Conservation (phyloP, 2,329 filamentous ascomycete species). For the Trichoderma aggressivum region DNA sequence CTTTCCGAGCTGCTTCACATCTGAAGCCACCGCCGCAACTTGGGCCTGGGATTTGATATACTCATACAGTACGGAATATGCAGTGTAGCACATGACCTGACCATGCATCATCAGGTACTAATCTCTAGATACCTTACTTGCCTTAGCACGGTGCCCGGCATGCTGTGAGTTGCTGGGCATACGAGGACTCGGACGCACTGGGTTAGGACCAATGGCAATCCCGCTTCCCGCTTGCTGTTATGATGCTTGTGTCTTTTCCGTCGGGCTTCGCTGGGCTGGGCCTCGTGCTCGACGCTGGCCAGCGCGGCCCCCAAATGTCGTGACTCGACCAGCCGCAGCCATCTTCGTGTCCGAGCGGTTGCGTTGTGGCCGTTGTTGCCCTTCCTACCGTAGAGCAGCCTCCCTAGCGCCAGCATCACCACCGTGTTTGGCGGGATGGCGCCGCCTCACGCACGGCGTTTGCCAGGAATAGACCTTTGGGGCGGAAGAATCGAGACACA, state of each 20-base stretch:
- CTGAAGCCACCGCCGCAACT: neutral
- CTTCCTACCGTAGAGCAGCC: neutral
- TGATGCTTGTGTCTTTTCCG: neutral
- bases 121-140: neutral
- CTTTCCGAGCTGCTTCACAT: neutral
- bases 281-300: neutral
- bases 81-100: conserved; percentile 31
- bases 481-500: neutral
- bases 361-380: neutral
- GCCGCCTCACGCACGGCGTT: neutral
- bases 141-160: neutral
- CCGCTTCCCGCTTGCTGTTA: neutral
- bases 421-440: neutral
- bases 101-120: conserved; percentile 37
- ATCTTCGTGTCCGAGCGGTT: neutral
- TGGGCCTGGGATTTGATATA: neutral
- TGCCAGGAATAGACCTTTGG: neutral
- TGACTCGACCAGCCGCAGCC: conserved; percentile 1
- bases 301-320: neutral
- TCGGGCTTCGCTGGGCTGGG: conserved; percentile 21
- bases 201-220: neutral
- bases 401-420: neutral
- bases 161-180: neutral
- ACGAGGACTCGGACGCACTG: neutral
- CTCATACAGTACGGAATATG: neutral